Evolutionary conservation across 1,139 yeast genomes (phyloP), one percentile per base, ranked within the genome.

Genomic region (Cylindricascospora bacillispora): DNA sequence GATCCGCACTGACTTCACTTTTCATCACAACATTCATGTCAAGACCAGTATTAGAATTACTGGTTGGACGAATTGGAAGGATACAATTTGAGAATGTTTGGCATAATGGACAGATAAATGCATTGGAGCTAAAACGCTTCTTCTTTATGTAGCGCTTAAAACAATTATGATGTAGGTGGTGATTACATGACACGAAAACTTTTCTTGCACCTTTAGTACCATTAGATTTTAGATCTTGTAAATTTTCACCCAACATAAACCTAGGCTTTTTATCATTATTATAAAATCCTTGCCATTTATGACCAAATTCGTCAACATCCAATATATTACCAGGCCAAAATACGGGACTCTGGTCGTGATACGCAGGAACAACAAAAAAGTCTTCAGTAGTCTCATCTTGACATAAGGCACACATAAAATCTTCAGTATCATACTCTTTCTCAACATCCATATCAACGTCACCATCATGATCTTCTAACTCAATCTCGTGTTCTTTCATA

Each of bases 141-240:
- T 51, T 47, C 39, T 49, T 51, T 51, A 40, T 59, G 49, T 49
- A 51, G 12, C 50, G 45, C 46, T 47, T 52, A 47, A 63, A 70
- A 49, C 92, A 79, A 10, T 52, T 44, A 38, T 57, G 63, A 49
- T 78, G 92, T 57, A 77, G 66, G 6, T 72, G 73, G 52, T 78
- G 92, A 14, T 79, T 75, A 57, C 89, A 78, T 2, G 81, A 72
- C 3, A 69, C 59, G 12, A 67, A 56, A 4, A 70, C 73, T 23
- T 56, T 51, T 24, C 47, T 44, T 9, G 47, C 37, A 3, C 48
- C 49, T 10, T 56, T 55, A 6, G 30, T 44, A 35, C 39, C 60
- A 35, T 36, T 45, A 22, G 35, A 48, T 36, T 40, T 36, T 17
- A 43, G 30, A 17, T 26, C 35, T 17, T 38, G 33, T 19, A 41